These are phyloP conservation scores for Purpureocillium lavendulum DNA, from an alignment of 2,329 filamentous ascomycete genomes.

Conservation along the genomic window DNA sequence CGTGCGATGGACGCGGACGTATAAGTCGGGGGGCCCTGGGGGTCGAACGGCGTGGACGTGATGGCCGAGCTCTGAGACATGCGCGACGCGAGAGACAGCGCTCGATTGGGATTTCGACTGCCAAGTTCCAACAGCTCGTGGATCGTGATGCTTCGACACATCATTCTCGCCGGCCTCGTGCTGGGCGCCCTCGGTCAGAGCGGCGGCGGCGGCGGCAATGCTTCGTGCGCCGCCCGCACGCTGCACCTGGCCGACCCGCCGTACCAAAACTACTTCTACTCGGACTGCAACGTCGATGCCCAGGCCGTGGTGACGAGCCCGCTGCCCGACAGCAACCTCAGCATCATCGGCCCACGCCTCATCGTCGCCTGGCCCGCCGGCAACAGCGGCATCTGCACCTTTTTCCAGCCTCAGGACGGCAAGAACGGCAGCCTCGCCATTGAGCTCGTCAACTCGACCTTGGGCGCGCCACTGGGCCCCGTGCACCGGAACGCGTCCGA, in stretches of 20 bases:
- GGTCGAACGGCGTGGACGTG: too few species aligned
- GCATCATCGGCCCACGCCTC: conserved; percentile 47
- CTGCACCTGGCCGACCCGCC: conserved; percentile 42
- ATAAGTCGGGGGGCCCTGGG: too few species aligned
- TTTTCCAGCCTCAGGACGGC: conserved; percentile 46
- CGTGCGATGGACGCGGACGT: too few species aligned
- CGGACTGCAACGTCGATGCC: conserved; percentile 49
- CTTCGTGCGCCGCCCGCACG: conserved; percentile 1
- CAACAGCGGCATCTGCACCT: conserved; percentile 51
- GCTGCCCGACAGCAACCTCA: conserved; percentile 40
- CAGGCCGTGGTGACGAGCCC: conserved; percentile 56
- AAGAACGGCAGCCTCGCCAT: conserved; percentile 46
- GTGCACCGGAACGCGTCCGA: conserved; percentile 25
- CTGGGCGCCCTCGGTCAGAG: neutral
- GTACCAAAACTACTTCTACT: conserved; percentile 59
- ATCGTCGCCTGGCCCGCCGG: conserved; percentile 57
- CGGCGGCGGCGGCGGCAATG: neutral
- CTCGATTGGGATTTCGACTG: too few species aligned
- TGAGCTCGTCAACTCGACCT: conserved; percentile 39
- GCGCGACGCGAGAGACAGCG: too few species aligned
- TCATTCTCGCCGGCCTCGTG: neutral
- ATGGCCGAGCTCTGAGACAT: too few species aligned
- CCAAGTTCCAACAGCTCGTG: too few species aligned
- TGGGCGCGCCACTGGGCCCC: conserved; percentile 34
- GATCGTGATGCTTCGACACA: neutral